phyloP scores from a whole-genome alignment of 768 basidiomycete species.

The Glaciozyma martinii region DNA sequence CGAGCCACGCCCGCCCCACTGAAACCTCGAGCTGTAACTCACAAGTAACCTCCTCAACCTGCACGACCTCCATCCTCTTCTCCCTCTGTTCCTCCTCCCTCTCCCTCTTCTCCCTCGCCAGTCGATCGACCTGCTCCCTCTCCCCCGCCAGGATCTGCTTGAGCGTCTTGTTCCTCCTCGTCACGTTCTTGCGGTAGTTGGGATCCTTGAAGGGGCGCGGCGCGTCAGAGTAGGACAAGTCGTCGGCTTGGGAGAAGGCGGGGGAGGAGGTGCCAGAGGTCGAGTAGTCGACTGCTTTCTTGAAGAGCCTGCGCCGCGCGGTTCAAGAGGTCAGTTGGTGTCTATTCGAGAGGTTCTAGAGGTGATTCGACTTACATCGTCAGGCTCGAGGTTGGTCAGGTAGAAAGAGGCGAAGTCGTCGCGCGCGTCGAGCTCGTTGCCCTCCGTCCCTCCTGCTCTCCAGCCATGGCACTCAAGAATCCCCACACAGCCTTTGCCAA shows the following conservation, averaged over 20 bases:
- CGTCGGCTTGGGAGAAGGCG: conserved; percentile 10
- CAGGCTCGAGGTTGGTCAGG: too few species aligned
- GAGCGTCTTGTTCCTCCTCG: conserved; percentile 24
- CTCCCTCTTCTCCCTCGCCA: neutral
- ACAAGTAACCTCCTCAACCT: neutral
- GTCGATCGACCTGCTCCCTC: conserved; percentile 10
- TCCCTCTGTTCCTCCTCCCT: neutral
- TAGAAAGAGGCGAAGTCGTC: too few species aligned
- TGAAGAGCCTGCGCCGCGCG: too few species aligned
- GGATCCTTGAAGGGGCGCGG: conserved; percentile 31
- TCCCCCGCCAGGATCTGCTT: conserved; percentile 29
- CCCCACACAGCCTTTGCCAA: neutral
- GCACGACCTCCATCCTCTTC: neutral
- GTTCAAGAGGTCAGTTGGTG: too few species aligned
- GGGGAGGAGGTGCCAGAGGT: neutral
- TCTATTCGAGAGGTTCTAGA: too few species aligned
- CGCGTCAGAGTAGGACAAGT: conserved; percentile 18
- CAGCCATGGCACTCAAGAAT: neutral
- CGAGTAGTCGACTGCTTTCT: neutral
- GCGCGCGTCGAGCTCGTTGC: too few species aligned
- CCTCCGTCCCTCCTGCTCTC: too few species aligned
- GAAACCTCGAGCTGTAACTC: neutral
- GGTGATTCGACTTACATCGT: too few species aligned
- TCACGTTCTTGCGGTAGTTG: conserved; percentile 9
- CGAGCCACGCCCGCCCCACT: neutral